Evolutionary conservation across 495 filamentous ascomycete species (phyloP), one percentile per base, ranked within the genome.

Genomic region (Aspergillus hancockii): DNA sequence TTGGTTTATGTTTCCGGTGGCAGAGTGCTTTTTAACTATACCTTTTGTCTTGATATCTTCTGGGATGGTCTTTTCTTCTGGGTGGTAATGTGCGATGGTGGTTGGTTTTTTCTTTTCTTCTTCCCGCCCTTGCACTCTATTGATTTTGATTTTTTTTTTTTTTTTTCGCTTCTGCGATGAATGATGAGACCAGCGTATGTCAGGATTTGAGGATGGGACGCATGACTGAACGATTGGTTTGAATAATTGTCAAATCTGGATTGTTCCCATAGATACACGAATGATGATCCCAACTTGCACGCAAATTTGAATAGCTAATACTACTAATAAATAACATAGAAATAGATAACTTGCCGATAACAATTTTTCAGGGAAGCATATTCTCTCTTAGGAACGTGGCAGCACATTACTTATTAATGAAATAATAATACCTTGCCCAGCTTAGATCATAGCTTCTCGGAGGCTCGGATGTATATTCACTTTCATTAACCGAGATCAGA

Each of bases 1-100:
- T 62, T 62, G 63, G 60, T 30, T 61, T 54, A 63, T 32, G 63
- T 58, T 64, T 62, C 63, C 49, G 63, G 67, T 36, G 59, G 47
- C 53, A 3, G 56, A 49, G 43, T 47, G 18, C 18, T n/a, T 47
- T 47, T 23, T 2, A 28, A 3, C 25, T 12, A 3, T 40, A n/a
- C 16, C 10, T n/a, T 51, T 40, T 53, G 40, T 53, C 3, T 4
- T 22, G 8, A n/a, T 36, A 31, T 22, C 10, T 16, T 40, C 38
- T 38, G 51, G 38, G 34, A 23, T 7, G 19, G 32, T 38, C 34
- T 53, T 30, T 40, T 54, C 10, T 21, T 18, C 12, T 30, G 16
- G 53, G 36, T 22, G 21, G 38, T 9, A 10, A 21, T 55, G 32
- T 43, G 1, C 25, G 18, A n/a, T 23, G 19, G 3, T 46, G 21